A percentile compares a stretch with the other conserved stretches of the same genome.
Conservation (phyloP, 2,329 filamentous ascomycete genomes). For the Fonsecaea pugnacius region DNA sequence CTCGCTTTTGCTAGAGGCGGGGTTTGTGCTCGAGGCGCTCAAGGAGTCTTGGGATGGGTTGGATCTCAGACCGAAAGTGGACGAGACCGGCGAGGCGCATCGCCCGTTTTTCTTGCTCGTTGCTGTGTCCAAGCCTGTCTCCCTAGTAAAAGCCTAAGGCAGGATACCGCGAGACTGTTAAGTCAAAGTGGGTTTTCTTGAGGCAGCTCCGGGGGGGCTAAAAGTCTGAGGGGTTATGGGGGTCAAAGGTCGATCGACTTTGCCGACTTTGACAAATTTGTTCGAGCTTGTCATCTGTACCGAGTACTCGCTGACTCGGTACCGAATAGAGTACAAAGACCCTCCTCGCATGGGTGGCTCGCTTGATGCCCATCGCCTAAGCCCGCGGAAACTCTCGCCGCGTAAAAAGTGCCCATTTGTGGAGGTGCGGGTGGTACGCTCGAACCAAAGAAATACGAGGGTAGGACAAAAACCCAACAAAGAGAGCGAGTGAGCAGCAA, state of each 20-base stretch:
- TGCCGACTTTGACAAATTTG: not conserved
- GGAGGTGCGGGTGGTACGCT: not conserved
- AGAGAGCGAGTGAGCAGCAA: not conserved
- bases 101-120: conserved; percentile 47
- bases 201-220: no score
- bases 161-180: no score
- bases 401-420: not conserved
- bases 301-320: no score
- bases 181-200: no score
- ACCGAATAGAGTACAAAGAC: no score
- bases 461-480: no score
- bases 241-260: not conserved
- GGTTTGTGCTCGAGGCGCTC: conserved; percentile 48
- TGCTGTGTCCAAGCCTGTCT: conserved; percentile 22
- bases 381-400: not conserved
- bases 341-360: not conserved
- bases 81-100: conserved; percentile 38
- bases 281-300: not conserved
- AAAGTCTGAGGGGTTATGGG: no score
- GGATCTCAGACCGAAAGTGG: conserved; percentile 41
- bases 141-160: no score
- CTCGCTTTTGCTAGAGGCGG: conserved; percentile 43
- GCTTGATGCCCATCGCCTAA: not conserved
- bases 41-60: conserved; percentile 46
- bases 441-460: not conserved